Percentiles rank a stretch among this genome's conserved stretches.
These are phyloP conservation scores for Euphrasia confusa DNA, from an alignment of 257 asterid genomes.

Conservation along the genomic window DNA sequence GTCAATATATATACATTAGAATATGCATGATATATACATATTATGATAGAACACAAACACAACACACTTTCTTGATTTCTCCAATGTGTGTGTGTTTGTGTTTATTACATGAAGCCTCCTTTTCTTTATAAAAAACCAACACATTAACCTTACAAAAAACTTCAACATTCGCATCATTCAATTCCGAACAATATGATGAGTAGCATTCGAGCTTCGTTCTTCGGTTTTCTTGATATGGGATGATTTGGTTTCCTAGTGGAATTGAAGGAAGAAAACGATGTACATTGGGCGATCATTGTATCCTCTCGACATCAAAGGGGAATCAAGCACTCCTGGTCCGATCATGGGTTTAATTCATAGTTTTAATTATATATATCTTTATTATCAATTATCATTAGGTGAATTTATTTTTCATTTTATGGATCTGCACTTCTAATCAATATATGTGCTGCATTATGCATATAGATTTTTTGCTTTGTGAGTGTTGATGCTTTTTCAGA, in stretches of 20 bases:
- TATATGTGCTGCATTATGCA: no score
- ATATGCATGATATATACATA: neutral
- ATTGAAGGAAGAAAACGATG: constrained; percentile 1
- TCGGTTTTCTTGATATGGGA: neutral
- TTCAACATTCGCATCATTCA: neutral
- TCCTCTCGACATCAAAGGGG: constrained; percentile 25
- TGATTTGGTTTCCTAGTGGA: neutral
- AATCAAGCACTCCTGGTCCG: constrained; percentile 11
- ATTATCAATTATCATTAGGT: no score
- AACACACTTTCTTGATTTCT: neutral
- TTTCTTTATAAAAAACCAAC: neutral
- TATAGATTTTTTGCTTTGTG: no score
- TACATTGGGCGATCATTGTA: constrained; percentile 9
- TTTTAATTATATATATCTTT: neutral
- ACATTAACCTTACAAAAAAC: neutral
- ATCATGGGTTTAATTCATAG: neutral
- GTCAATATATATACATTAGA: neutral
- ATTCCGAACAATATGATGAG: neutral
- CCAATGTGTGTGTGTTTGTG: neutral
- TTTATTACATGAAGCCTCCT: neutral
- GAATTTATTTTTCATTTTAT: no score
- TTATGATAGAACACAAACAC: neutral
- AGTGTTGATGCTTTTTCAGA: no score
- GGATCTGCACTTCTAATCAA: neutral
- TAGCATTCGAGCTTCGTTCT: neutral